Conservation (phyloP, 345 rosid genomes). For the Lumnitzera littorea region DNA sequence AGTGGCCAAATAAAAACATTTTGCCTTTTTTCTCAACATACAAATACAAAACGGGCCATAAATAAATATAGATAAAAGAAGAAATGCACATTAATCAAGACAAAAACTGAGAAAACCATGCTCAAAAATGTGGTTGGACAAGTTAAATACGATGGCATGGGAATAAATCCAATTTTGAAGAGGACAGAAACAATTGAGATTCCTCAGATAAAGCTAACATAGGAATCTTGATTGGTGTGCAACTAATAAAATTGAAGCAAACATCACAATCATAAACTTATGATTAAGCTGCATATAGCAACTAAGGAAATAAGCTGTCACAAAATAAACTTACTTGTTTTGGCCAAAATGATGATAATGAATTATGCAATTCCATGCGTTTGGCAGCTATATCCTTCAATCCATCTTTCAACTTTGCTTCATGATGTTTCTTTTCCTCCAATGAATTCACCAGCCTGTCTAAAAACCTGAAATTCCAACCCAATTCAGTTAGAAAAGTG, state of each 20-base stretch:
- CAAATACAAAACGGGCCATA: too few relatives aligned
- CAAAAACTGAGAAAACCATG: too few relatives aligned
- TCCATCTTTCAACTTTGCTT: conserved; percentile 68
- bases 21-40: too few relatives aligned
- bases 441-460: conserved; percentile 73
- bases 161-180: too few relatives aligned
- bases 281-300: neutral
- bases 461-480: conserved; percentile 52
- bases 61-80: too few relatives aligned
- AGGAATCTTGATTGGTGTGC: neutral
- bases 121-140: too few relatives aligned
- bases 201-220: too few relatives aligned
- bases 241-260: neutral
- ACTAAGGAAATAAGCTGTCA: neutral
- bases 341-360: conserved; percentile 86
- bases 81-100: too few relatives aligned
- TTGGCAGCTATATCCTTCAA: conserved; percentile 68
- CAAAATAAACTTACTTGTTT: conserved; percentile 49
- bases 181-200: too few relatives aligned
- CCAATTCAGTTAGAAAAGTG: neutral
- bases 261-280: neutral
- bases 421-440: conserved; percentile 88
- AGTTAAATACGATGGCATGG: too few relatives aligned
- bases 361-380: conserved; percentile 92
- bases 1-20: too few relatives aligned